A percentile compares a stretch with the other conserved stretches of the same genome.
phyloP scores from a whole-genome alignment of 495 filamentous ascomycete species.

The Lophiostoma macrostomum region DNA sequence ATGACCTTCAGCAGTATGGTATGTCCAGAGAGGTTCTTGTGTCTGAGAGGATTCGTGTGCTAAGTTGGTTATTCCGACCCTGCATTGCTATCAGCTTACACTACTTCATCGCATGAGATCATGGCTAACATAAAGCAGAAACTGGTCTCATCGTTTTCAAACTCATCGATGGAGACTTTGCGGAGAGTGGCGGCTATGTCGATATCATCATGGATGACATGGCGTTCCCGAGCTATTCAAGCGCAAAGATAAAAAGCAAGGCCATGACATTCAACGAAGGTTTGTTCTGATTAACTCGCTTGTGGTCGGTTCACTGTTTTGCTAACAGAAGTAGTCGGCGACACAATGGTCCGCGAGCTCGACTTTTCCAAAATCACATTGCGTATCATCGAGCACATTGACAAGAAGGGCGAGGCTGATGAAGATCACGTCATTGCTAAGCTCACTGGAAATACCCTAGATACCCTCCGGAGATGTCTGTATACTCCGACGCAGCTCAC shows the following conservation, averaged over 20 bases:
- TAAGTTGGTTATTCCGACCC: slow-evolving; percentile 10
- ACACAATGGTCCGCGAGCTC: slow-evolving; percentile 93
- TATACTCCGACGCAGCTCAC: slow-evolving; percentile 83
- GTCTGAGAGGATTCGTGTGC: background rate
- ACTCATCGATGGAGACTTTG: slow-evolving; percentile 80
- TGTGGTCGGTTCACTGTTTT: background rate
- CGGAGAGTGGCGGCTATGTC: slow-evolving; percentile 70
- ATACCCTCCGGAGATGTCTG: slow-evolving; percentile 83
- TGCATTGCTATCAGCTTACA: slow-evolving; percentile 1
- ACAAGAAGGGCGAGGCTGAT: slow-evolving; percentile 68
- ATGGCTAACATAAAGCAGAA: slow-evolving; percentile 15
- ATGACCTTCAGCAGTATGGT: slow-evolving; percentile 79
- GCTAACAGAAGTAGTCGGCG: slow-evolving; percentile 57
- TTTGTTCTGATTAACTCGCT: slow-evolving; percentile 37
- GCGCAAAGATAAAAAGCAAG: slow-evolving; percentile 64
- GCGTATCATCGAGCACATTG: slow-evolving; percentile 69
- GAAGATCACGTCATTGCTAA: slow-evolving; percentile 75
- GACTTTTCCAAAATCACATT: slow-evolving; percentile 92
- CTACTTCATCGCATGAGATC: background rate
- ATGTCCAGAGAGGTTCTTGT: slow-evolving; percentile 24
- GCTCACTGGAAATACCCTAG: slow-evolving; percentile 77
- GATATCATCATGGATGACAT: slow-evolving; percentile 95
- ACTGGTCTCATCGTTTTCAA: slow-evolving; percentile 90
- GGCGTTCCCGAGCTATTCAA: slow-evolving; percentile 84
- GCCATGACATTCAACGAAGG: slow-evolving; percentile 74